Base-by-base conservation (phyloP, 106 monocot genomes). In the Alisma plantagoaquatica region DNA sequence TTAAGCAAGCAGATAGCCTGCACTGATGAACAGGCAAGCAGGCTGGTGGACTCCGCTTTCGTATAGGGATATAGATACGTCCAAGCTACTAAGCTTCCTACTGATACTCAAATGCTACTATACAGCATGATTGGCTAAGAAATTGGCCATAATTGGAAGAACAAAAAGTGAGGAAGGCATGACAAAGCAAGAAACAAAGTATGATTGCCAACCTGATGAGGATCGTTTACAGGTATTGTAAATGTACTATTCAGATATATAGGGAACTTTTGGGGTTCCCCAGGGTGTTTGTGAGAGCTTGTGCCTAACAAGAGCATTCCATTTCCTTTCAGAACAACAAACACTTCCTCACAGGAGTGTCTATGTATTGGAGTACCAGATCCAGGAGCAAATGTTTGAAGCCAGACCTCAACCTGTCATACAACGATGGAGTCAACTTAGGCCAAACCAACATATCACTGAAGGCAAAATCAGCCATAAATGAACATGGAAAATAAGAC, bases 201-300 rank as follows among this genome's bases (percentile, higher is more conserved):
- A n/a, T n/a, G n/a, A n/a, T n/a, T n/a, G n/a, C n/a, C n/a, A 69
- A 89, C 88, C 81, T 96, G 88, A 62, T 96, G 94, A 0, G 88
- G 88, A 73, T 96, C 94, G 71, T 96, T 89, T 38, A 89, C 54
- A 25, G 88, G 94, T 15, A 96, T 35, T 14, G 88, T 59, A 49
- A 96, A 89, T 27, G 94, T 89, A 71, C 61, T 83, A 67, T 89
- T 96, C 44, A 67, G 27, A 54, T 61, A 73, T 38, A 89, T 69
- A 12, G 56, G 50, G 43, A 75, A 71, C 30, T 71, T 73, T 43
- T 81, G 70, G 38, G 88, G 88, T 19, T 73, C 59, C 33, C 84
- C 81, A n/a, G 94, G 94, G 43, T 67, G 56, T 49, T 69, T 81
- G 10, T 46, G 8, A 23, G 94, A 89, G 62, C 69, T 89, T 57